Base-by-base conservation (phyloP, 495 filamentous ascomycete genomes). In the Penicillium silybi region DNA sequence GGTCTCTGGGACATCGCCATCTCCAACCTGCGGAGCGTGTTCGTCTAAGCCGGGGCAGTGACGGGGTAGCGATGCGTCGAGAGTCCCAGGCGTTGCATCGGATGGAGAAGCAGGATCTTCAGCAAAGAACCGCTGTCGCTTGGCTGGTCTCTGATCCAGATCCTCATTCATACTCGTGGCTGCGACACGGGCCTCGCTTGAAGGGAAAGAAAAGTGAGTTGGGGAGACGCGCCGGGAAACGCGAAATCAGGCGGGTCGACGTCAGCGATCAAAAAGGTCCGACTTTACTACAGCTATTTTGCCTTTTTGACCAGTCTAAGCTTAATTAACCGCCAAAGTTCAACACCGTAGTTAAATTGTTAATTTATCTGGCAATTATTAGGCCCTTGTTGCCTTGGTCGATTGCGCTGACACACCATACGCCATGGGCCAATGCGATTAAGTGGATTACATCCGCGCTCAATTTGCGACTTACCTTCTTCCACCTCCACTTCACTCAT, bases 91-190 rank as follows among this genome's bases (percentile, higher is more conserved):
- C 18, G 8, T 40, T 10, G 50, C 26, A 35, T 56, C 29, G 41
- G 44, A 48, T 13, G 46, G 11, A 17, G 50, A 26, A 27, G 27
- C 37, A 15, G 63, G 50, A 2, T 61, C 51, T 13, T 93, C 87
- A 3, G 75, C 73, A 61, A 95, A 91, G 68, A 95, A 95, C 22
- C 91, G 85, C 48, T 85, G 77, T 68, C 85, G 91, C 75, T 96
- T 96, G 35, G 68, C 69, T 4, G 89, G 90, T 18, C 83, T 80
- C 41, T 84, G 51, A 32, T 58, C 53, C 22, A 52, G 29, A 48
- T 64, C 52, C 18, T 66, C 57, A 43, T 48, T 61, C 59, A 68
- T 66, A 49, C 40, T 63, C 44, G 50, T 57, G 42, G 53, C 48
- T 48, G 47, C 48, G 25, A 42, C 45, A 62, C 58, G 3, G 41